Base-by-base conservation (phyloP, 1,139 yeast genomes). In the Yamadazyma buinensis region DNA sequence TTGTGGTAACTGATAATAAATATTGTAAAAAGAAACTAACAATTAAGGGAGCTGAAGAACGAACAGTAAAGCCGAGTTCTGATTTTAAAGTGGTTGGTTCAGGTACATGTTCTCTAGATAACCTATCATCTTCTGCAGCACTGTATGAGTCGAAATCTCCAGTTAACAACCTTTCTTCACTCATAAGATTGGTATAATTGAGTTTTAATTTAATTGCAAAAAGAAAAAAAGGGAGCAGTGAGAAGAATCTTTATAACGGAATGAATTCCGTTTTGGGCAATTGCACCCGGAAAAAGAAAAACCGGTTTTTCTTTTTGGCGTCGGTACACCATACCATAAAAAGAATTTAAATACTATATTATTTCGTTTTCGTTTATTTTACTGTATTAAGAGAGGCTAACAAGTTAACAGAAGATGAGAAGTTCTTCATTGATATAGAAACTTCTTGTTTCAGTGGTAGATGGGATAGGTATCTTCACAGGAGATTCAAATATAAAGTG, bases 1-100 rank as follows among this genome's bases (percentile, higher is more conserved):
- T 64, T 2, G 77, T 66, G 15, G 70, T 67, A 12, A 72, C 69
- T 1, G 78, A 64, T 30, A 74, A 52, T 2, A 70, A 54, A 43
- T 71, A 73, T 43, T 75, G 78, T 40, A 75, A 61, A 39, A 72
- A 61, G 46, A 72, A 74, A 8, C 80, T 69, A 11, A 72, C 47
- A 2, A 72, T 61, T 25, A 75, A 49, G 2, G 80, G 79, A 4
- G 57, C 46, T 3, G 78, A 64, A 1, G 75, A 55, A 29, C 39
- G 44, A 11, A 59, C 30, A n/a, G 70, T 53, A 49, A 57, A 54
- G 37, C 49, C 23, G 41, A 61, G 32, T 37, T 67, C 73, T 8
- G 42, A 31, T 13, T 42, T 37, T 14, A 46, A 32, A 2, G 44
- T 32, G 3, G 26, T 21, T 5, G 22, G 35, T 15, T 18, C 44